Evolutionary conservation across 257 asterid species (phyloP), one percentile per base, ranked within the genome.

Genomic region (Nicotiana tabacum): DNA sequence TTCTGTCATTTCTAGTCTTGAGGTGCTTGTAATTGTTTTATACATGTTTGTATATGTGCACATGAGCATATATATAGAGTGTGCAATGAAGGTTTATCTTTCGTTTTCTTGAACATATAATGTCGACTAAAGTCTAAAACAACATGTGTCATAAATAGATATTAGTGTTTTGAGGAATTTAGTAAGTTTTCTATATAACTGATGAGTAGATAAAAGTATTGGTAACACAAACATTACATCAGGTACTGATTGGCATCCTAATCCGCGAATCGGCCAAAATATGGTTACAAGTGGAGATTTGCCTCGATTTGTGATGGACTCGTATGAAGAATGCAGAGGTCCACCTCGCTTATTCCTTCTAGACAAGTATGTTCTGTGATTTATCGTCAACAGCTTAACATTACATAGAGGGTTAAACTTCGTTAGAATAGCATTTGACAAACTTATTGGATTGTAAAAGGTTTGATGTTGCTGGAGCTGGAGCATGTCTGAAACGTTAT

Each of bases 391-490:
- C 35, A 13, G 57, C 60, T 55, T 55, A 37, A 37, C n/a, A 77
- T 57, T 81, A 37, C 43, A 57, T 62, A 66, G 78, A 76, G 67
- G 53, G 77, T 51, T 53, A 53, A 66, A 51, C 66, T 48, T 72
- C 9, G 4, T 81, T 81, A 12, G 61, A 72, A 13, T 35, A 72
- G 39, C 21, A 0, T 76, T 76, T 76, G 17, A 27, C 80, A 48
- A 76, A 76, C 46, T 76, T 16, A 43, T 82, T 80, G 78, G 13
- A 57, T 82, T 70, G 12, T 21, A 76, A 82, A 77, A 96, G 99
- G 94, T 96, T 94, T 87, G 99, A 96, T 88, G 93, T 92, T 78
- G 99, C 96, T 78, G 99, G 99, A 78, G 98, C 97, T 88, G 99
- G 99, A 85, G 96, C 98, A 82, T 94, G 97, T 87, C 90, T 93